Base-by-base conservation (phyloP, 2,329 filamentous ascomycete genomes). In the Dactylellina sp. region DNA sequence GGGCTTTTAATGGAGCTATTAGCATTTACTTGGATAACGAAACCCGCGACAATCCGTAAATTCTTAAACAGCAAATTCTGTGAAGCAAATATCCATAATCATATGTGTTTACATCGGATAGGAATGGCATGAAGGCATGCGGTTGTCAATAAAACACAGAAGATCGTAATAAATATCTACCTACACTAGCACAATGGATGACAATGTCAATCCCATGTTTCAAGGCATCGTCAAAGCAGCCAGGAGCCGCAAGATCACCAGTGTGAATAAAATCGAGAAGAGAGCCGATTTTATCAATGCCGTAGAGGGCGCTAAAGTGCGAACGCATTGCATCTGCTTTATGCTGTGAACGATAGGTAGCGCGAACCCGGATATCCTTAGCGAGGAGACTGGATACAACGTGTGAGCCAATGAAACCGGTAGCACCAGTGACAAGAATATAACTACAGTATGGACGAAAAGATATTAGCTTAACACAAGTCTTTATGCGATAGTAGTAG, bases 181-280 rank as follows among this genome's bases (percentile, higher is more conserved):
- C 32, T n/a, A 70, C 64, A 49, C 64, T 70, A 32, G 64, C 64
- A 42, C 64, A 70, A 35, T 70, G 64, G 20, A 70, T 50, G 5
- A 62, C 64, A 14, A 12, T 25, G 18, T 70, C 56, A 16, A 70
- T 61, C 7, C 64, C 64, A 22, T 46, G 53, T 35, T 55, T 61
- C 56, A 70, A 47, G 12, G 56, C 47, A 16, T 70, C 64, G 22
- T 70, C 56, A 42, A 70, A 70, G 25, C 64, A 61, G 1, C 56
- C 64, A 3, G 55, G 47, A 16, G 56, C 35, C 0, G 37, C 49
- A 40, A 70, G 56, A 25, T 70, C 64, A 1, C 49, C 56, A 1
- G 64, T 70, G 20, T 55, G 47, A n/a, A 55, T 39, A 25, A 70
- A 61, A 22, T 70, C 56, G 6, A 70, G 49, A 1, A 70, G 35